A percentile compares a stretch with the other conserved stretches of the same genome.
phyloP scores from a whole-genome alignment of 2,329 filamentous ascomycete species.

The Aphanoascus verrucosus region DNA sequence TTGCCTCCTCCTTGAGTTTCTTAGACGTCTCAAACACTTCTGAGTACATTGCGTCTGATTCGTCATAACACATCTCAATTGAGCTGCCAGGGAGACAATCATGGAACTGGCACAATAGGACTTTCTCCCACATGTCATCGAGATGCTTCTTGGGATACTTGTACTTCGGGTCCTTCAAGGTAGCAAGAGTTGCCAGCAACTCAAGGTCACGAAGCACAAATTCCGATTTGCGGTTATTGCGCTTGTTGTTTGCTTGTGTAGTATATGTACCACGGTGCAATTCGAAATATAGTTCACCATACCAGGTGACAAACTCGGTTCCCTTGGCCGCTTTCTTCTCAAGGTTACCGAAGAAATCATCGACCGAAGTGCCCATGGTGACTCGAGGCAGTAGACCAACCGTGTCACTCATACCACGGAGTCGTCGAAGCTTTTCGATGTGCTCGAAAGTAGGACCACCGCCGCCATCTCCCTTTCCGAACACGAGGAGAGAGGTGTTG shows the following conservation, averaged over 20 bases:
- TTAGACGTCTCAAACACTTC: conserved; percentile 69
- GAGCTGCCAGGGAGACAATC: conserved; percentile 90
- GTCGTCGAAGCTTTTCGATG: conserved; percentile 85
- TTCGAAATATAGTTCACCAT: conserved; percentile 96
- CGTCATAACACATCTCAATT: conserved; percentile 97
- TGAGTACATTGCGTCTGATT: conserved; percentile 81
- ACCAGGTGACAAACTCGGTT: conserved; percentile 81
- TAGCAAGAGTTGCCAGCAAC: conserved; percentile 74
- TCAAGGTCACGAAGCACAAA: conserved; percentile 79
- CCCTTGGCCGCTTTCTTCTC: conserved; percentile 61
- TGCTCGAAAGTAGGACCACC: conserved; percentile 91
- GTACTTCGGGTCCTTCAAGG: conserved; percentile 58
- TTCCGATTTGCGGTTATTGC: conserved; percentile 80
- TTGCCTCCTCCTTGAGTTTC: conserved; percentile 58
- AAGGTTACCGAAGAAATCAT: conserved; percentile 83
- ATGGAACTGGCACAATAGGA: conserved; percentile 91
- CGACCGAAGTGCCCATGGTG: conserved; percentile 79
- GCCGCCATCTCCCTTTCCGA: conserved; percentile 92
- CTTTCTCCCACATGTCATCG: conserved; percentile 89
- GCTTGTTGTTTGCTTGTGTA: conserved; percentile 94
- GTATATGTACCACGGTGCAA: conserved; percentile 95
- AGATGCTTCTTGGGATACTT: conserved; percentile 90
- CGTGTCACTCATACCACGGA: conserved; percentile 82
- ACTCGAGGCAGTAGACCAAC: conserved; percentile 73
- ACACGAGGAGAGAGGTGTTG: conserved; percentile 78